phyloP scores from a whole-genome alignment of 208 protist species.

The Leptomonas pyrrhocoris region DNA sequence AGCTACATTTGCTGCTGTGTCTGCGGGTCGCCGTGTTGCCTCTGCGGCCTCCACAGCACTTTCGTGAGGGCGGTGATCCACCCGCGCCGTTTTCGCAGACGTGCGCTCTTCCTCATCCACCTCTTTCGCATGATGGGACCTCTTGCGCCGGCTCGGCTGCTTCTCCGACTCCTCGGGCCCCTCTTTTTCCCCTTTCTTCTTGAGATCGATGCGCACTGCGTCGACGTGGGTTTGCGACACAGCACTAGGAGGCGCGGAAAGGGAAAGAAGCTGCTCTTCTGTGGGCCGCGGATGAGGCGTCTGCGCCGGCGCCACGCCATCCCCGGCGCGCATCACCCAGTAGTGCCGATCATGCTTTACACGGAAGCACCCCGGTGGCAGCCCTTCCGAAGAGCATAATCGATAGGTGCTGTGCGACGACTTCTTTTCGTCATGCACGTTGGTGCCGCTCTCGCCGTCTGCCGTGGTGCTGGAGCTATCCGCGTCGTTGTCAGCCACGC shows the following conservation, averaged over 20 bases:
- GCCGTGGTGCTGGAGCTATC: background rate
- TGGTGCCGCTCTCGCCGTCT: background rate
- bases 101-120: background rate
- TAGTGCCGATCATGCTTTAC: slow-evolving; percentile 47
- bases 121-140: background rate
- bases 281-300: background rate
- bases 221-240: background rate
- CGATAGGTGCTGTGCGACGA: slow-evolving; percentile 18
- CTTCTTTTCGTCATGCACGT: background rate
- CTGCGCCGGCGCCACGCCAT: background rate
- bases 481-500: too few relatives aligned
- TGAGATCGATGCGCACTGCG: background rate
- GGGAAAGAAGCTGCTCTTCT: too few relatives aligned
- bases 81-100: background rate
- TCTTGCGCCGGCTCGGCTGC: slow-evolving; percentile 2
- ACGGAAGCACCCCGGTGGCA: slow-evolving; percentile 40
- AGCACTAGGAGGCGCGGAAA: background rate
- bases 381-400: slow-evolving; percentile 34
- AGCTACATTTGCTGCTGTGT: background rate
- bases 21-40: background rate
- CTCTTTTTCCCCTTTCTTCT: background rate
- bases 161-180: background rate
- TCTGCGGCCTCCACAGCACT: background rate
- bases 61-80: too few relatives aligned
- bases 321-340: slow-evolving; percentile 36